These are phyloP conservation scores for Pichia sp. DNA, from an alignment of 1,139 yeast species.

Conservation along the genomic window DNA sequence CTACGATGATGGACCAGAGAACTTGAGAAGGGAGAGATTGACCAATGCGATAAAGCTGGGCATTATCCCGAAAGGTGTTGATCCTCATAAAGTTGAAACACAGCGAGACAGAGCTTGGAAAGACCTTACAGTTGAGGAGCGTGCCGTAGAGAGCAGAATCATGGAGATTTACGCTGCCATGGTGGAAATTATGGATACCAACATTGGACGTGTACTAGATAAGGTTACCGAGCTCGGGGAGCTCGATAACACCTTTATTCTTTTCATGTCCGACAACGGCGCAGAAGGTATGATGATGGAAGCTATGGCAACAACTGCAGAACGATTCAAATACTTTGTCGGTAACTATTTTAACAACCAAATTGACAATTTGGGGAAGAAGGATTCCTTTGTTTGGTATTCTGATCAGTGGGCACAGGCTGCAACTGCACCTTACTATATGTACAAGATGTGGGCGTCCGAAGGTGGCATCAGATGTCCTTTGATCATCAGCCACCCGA, in stretches of 20 bases:
- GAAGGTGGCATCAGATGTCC: slow-evolving; percentile 57
- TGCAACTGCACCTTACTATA: slow-evolving; percentile 50
- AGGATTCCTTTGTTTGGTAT: slow-evolving; percentile 44
- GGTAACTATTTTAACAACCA: slow-evolving; percentile 35
- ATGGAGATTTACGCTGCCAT: slow-evolving; percentile 56
- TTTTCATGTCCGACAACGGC: slow-evolving; percentile 55
- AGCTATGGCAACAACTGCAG: slow-evolving; percentile 38
- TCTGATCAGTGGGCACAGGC: slow-evolving; percentile 61
- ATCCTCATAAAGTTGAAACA: slow-evolving; percentile 41
- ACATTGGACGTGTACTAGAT: slow-evolving; percentile 41
- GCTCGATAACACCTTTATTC: slow-evolving; percentile 44
- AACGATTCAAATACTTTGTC: slow-evolving; percentile 26
- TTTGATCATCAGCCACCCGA: slow-evolving; percentile 37
- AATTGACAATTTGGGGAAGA: slow-evolving; percentile 41
- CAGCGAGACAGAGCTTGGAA: slow-evolving; percentile 36
- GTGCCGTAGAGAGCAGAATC: slow-evolving; percentile 33
- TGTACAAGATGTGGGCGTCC: slow-evolving; percentile 45
- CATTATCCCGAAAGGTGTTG: slow-evolving; percentile 35
- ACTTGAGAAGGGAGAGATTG: slow-evolving; percentile 34
- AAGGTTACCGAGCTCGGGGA: slow-evolving; percentile 35
- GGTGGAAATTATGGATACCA: slow-evolving; percentile 48
- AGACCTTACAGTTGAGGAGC: slow-evolving; percentile 33
- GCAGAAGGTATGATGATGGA: slow-evolving; percentile 55
- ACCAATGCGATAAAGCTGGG: slow-evolving; percentile 37
- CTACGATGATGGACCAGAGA: slow-evolving; percentile 44